These are phyloP conservation scores for Cucumis cinereus DNA, from an alignment of 306 rosid species.

Conservation along the genomic window DNA sequence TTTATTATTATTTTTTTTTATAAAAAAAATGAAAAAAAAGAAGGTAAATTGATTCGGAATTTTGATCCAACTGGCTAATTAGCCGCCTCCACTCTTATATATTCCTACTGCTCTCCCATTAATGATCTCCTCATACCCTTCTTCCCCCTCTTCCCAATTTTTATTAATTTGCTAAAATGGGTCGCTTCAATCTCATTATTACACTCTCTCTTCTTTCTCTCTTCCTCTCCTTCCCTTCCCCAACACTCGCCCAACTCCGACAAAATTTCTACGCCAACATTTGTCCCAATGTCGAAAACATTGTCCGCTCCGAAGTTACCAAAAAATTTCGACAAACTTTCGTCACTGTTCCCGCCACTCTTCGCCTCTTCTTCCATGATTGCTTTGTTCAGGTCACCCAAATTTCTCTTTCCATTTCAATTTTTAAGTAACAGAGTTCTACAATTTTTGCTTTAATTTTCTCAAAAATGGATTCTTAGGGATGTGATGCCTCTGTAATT, in stretches of 20 bases:
- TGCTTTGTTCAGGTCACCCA: conserved; percentile 45
- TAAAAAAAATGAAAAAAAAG: neutral
- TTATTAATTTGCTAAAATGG: conserved; percentile 21
- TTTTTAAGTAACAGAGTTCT: neutral
- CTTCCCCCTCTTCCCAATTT: neutral
- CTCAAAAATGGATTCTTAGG: conserved; percentile 16
- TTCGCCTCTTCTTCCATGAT: conserved; percentile 66
- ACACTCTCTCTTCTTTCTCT: conserved; percentile 26
- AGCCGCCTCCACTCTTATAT: neutral
- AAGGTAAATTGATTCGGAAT: neutral
- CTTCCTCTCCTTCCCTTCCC: conserved; percentile 18
- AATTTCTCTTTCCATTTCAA: neutral
- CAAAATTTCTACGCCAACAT: conserved; percentile 43
- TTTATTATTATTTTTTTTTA: too few relatives aligned
- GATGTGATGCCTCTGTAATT: conserved; percentile 58
- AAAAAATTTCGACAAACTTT: conserved; percentile 51
- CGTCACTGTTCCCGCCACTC: conserved; percentile 47
- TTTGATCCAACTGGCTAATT: neutral
- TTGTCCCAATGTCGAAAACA: conserved; percentile 68
- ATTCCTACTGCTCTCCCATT: neutral
- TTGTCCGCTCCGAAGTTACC: conserved; percentile 47
- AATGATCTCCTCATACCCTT: neutral
- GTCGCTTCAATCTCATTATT: conserved; percentile 18
- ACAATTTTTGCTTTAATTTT: neutral
- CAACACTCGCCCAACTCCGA: conserved; percentile 45